Evolutionary conservation across 768 basidiomycete species (phyloP).

Genomic region (Pholiota microspora): DNA sequence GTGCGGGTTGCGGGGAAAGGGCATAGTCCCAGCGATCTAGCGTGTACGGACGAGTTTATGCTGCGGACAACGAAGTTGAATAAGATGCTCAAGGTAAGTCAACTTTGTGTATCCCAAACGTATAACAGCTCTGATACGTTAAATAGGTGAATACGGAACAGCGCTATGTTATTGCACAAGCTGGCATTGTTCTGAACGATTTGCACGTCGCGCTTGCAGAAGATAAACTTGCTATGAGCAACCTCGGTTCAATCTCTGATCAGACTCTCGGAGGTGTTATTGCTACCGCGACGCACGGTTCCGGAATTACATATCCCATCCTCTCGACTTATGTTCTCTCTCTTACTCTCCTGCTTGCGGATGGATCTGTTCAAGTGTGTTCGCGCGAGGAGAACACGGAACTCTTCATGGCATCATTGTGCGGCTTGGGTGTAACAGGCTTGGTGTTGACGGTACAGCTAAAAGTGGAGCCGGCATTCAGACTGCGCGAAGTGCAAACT

Average conservation of each 20-base stretch:
- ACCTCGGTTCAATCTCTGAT: conserved; percentile 94
- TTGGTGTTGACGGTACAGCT: conserved; percentile 78
- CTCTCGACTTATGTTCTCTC: conserved; percentile 80
- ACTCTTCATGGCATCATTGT: conserved; percentile 86
- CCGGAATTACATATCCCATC: conserved; percentile 75
- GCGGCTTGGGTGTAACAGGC: conserved; percentile 89
- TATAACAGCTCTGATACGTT: not conserved
- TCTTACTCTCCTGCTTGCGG: conserved; percentile 73
- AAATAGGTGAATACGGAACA: conserved; percentile 69
- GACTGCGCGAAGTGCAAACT: conserved; percentile 70
- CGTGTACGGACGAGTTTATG: conserved; percentile 87
- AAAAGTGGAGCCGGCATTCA: conserved; percentile 79
- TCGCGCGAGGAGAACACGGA: conserved; percentile 63
- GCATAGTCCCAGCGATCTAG: conserved; percentile 91
- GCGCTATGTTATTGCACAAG: conserved; percentile 66
- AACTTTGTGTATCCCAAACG: not conserved
- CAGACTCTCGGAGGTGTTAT: conserved; percentile 92
- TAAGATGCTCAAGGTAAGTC: conserved; percentile 73
- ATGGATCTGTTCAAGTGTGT: conserved; percentile 67
- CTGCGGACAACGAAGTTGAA: conserved; percentile 74
- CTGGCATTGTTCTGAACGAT: conserved; percentile 73
- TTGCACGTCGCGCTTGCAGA: conserved; percentile 68
- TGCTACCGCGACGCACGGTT: conserved; percentile 94
- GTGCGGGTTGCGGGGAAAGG: conserved; percentile 88
- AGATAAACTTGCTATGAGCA: conserved; percentile 80